Percentiles rank a stretch among this genome's conserved stretches.
These are phyloP conservation scores for Albizia julibrissin DNA, from an alignment of 306 rosid species.

Conservation along the genomic window DNA sequence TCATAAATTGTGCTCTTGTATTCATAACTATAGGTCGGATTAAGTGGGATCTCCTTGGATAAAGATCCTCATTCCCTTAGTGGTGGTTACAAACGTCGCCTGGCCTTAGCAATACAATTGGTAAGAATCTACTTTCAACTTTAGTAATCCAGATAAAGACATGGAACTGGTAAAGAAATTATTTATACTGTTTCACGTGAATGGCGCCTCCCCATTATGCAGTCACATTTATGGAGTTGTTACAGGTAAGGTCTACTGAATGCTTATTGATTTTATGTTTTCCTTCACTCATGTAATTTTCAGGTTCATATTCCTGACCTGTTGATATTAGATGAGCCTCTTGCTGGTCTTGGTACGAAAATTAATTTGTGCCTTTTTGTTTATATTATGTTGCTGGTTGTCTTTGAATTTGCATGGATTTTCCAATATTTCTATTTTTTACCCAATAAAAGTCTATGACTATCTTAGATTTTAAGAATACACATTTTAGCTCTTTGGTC, in stretches of 20 bases:
- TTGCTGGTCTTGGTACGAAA: slow-evolving; percentile 91
- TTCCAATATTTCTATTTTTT: neutral
- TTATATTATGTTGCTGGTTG: slow-evolving; percentile 8
- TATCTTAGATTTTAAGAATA: slow-evolving; percentile 18
- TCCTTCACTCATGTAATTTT: slow-evolving; percentile 28
- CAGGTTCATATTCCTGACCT: slow-evolving; percentile 92
- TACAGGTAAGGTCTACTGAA: slow-evolving; percentile 20
- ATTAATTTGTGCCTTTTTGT: slow-evolving; percentile 27
- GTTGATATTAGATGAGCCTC: slow-evolving; percentile 93
- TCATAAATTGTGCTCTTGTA: slow-evolving; percentile 8
- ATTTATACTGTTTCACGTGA: slow-evolving; percentile 30
- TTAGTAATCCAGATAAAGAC: neutral
- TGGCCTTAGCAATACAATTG: slow-evolving; percentile 90
- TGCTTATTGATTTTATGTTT: slow-evolving; percentile 30
- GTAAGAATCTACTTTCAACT: slow-evolving; percentile 49
- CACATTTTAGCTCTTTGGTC: neutral
- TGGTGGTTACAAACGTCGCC: slow-evolving; percentile 97
- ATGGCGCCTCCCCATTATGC: slow-evolving; percentile 6
- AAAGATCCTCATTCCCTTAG: slow-evolving; percentile 92
- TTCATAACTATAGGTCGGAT: slow-evolving; percentile 68
- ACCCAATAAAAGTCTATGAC: neutral
- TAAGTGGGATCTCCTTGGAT: slow-evolving; percentile 82
- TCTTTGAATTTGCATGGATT: slow-evolving; percentile 30
- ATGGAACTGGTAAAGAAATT: slow-evolving; percentile 12
- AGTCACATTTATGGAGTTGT: slow-evolving; percentile 7